Evolutionary conservation across 1,139 yeast genomes (phyloP).

Genomic region (Trichomonascaceae sp.): DNA sequence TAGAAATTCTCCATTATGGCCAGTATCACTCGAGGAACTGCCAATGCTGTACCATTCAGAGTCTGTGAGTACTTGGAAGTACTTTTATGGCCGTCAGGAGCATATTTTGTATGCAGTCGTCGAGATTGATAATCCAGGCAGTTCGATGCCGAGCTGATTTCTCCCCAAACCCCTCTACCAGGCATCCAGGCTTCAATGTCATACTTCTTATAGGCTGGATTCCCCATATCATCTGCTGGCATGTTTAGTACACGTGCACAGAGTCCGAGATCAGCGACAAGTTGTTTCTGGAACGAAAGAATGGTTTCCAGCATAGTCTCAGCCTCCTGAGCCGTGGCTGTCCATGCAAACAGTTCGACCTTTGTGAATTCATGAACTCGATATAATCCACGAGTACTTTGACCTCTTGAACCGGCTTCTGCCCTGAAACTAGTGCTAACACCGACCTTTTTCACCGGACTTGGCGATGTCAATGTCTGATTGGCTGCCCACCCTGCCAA

Average conservation of each 20-base stretch:
- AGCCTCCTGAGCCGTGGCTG: conserved; percentile 37
- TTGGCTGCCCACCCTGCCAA: conserved; percentile 67
- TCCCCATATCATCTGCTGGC: conserved; percentile 89
- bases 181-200: conserved; percentile 99
- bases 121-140: conserved; percentile 91
- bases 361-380: conserved; percentile 98
- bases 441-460: conserved; percentile 65
- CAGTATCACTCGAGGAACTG: conserved; percentile 84
- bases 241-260: conserved; percentile 77
- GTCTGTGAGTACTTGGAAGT: conserved; percentile 58
- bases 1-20: conserved; percentile 84
- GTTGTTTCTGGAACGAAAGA: conserved; percentile 55
- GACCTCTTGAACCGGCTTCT: conserved; percentile 96
- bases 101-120: conserved; percentile 62
- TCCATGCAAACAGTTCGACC: conserved; percentile 85
- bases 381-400: conserved; percentile 85
- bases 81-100: conserved; percentile 28
- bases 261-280: conserved; percentile 64
- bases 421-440: conserved; percentile 86
- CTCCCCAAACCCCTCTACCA: conserved; percentile 91
- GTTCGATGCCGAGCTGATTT: conserved; percentile 82
- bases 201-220: conserved; percentile 87
- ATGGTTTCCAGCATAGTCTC: conserved; percentile 52
- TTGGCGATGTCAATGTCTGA: conserved; percentile 33
- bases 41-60: conserved; percentile 92